A percentile compares a stretch with the other conserved stretches of the same genome.
phyloP scores from a whole-genome alignment of 768 basidiomycete genomes.

The Termitomyces sp. region DNA sequence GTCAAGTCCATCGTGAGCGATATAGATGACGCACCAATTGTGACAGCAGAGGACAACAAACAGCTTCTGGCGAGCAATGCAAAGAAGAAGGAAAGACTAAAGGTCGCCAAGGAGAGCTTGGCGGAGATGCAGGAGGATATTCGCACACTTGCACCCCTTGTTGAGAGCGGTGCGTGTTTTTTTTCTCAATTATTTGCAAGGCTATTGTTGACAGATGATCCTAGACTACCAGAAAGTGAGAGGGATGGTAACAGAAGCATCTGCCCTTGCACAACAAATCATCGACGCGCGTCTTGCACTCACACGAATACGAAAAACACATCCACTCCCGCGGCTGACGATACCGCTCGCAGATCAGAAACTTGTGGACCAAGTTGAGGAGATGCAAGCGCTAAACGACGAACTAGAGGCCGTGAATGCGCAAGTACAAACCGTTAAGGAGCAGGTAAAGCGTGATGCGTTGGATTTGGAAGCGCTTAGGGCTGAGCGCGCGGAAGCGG shows the following conservation, averaged over 20 bases:
- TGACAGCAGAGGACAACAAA: slow-evolving; percentile 78
- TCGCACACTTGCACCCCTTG: slow-evolving; percentile 54
- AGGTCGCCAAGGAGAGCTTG: slow-evolving; percentile 57
- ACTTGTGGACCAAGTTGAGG: slow-evolving; percentile 68
- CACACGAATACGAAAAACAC: slow-evolving; percentile 73
- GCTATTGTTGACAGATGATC: background rate
- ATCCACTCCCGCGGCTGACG: slow-evolving; percentile 78
- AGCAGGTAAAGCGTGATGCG: slow-evolving; percentile 51
- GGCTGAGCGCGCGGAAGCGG: slow-evolving; percentile 60
- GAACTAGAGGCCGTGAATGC: slow-evolving; percentile 51
- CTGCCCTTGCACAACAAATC: slow-evolving; percentile 66
- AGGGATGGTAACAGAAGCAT: slow-evolving; percentile 46
- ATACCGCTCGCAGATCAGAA: slow-evolving; percentile 68
- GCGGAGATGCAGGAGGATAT: slow-evolving; percentile 61
- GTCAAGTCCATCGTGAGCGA: slow-evolving; percentile 83
- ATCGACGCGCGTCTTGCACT: slow-evolving; percentile 78
- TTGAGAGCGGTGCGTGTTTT: slow-evolving; percentile 53
- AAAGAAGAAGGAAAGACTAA: slow-evolving; percentile 65
- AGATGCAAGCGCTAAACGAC: slow-evolving; percentile 76
- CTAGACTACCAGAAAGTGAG: slow-evolving; percentile 60
- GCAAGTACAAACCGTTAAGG: slow-evolving; percentile 49
- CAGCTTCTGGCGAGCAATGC: slow-evolving; percentile 55
- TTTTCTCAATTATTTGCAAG: background rate
- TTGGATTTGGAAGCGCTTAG: slow-evolving; percentile 55
- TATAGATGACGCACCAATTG: slow-evolving; percentile 74